Evolutionary conservation across 306 rosid species (phyloP).

Genomic region (Senna siamea): DNA sequence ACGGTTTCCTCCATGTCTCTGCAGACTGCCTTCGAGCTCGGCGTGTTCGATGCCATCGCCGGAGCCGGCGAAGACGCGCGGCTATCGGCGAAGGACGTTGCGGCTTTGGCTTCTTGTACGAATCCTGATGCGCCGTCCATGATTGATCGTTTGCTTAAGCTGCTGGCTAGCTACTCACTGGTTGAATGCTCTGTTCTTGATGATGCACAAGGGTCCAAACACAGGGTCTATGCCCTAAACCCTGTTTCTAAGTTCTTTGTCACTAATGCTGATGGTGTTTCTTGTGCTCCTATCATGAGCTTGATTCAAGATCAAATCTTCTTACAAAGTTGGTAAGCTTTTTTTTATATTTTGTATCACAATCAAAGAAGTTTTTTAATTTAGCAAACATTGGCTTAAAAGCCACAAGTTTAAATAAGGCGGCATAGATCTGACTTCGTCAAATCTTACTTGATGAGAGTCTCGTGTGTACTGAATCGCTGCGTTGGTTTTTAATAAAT

Average conservation of each 20-base stretch:
- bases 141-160: slow-evolving; percentile 61
- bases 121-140: slow-evolving; percentile 52
- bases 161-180: slow-evolving; percentile 53
- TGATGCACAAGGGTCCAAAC: not conserved
- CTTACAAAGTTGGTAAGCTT: slow-evolving; percentile 51
- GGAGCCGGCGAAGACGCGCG: slow-evolving; percentile 39
- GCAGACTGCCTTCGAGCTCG: slow-evolving; percentile 51
- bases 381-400: no score
- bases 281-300: slow-evolving; percentile 36
- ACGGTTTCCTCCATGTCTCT: slow-evolving; percentile 44
- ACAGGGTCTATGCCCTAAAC: slow-evolving; percentile 44
- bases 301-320: slow-evolving; percentile 44
- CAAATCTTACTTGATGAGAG: no score
- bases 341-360: no score
- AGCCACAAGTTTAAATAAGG: no score
- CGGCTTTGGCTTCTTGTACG: slow-evolving; percentile 27
- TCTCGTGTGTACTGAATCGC: no score
- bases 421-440: no score
- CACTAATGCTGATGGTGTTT: slow-evolving; percentile 48
- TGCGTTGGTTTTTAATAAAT: no score
- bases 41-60: slow-evolving; percentile 56
- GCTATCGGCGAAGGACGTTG: slow-evolving; percentile 49
- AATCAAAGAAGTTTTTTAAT: no score
- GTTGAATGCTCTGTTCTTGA: slow-evolving; percentile 37
- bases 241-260: slow-evolving; percentile 50